phyloP scores from a whole-genome alignment of 108 stramenopile genomes.

The Cyclotella cryptica region DNA sequence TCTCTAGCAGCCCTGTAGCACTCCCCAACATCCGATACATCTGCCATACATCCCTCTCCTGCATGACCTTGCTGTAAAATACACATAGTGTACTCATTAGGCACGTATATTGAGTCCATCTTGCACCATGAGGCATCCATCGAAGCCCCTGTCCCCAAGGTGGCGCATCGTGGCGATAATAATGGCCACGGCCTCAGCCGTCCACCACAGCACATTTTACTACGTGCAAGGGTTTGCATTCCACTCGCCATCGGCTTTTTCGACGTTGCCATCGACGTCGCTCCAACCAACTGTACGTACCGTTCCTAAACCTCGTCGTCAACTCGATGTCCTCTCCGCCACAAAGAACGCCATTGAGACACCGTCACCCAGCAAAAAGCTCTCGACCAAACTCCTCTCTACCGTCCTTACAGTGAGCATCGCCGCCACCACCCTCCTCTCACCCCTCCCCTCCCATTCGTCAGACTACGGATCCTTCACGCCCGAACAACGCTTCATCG shows the following conservation, averaged over 20 bases:
- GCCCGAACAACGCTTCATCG: conserved; percentile 78
- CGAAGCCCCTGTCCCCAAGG: background rate
- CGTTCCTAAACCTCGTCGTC: background rate
- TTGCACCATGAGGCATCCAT: background rate
- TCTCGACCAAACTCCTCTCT: conserved; percentile 6
- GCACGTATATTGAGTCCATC: too few species aligned
- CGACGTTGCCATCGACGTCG: background rate
- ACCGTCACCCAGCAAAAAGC: background rate
- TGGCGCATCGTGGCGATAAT: background rate
- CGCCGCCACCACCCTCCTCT: conserved; percentile 17
- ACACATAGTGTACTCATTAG: too few species aligned
- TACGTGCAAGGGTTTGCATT: background rate
- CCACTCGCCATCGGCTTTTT: background rate
- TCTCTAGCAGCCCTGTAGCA: too few species aligned
- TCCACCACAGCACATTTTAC: background rate
- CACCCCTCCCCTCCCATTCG: conserved; percentile 39
- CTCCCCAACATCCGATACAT: too few species aligned
- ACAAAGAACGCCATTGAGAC: background rate
- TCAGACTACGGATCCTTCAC: conserved; percentile 75
- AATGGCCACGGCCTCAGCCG: background rate
- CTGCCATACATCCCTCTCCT: too few species aligned
- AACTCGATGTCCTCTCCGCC: background rate
- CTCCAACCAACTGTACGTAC: background rate
- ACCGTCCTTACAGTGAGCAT: conserved; percentile 19
- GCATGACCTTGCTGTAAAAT: too few species aligned